These are phyloP conservation scores for Podaxis carcinomalis DNA, from an alignment of 768 basidiomycete species.

Conservation along the genomic window DNA sequence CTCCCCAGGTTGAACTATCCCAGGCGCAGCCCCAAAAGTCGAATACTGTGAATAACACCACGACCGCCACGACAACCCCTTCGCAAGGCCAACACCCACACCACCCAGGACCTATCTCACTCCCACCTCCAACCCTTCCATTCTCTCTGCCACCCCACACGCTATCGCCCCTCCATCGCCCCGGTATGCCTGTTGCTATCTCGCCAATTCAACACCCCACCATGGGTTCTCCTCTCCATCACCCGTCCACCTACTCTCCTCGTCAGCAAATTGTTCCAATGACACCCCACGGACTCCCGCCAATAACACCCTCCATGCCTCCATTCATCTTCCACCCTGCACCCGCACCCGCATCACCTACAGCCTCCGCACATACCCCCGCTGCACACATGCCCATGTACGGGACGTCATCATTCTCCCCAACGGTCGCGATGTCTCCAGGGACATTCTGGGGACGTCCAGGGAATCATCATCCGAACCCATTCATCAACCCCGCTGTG, in stretches of 20 bases:
- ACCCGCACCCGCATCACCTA: constrained; percentile 13
- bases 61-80: constrained; percentile 2
- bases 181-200: constrained; percentile 24
- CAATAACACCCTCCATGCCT: constrained; percentile 97
- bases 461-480: constrained; percentile 32
- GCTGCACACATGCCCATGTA: constrained; percentile 12
- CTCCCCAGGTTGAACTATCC: neutral
- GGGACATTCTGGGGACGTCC: constrained; percentile 71
- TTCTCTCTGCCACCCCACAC: constrained; percentile 22
- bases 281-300: constrained; percentile 80
- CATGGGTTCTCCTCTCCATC: constrained; percentile 24
- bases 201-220: constrained; percentile 37
- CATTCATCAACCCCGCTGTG: constrained; percentile 41
- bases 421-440: constrained; percentile 68
- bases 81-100: constrained; percentile 26
- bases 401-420: constrained; percentile 49
- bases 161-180: constrained; percentile 23
- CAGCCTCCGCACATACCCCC: constrained; percentile 8
- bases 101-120: constrained; percentile 68
- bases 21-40: constrained; percentile 11
- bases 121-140: constrained; percentile 51
- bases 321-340: constrained; percentile 78
- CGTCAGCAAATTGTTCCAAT: constrained; percentile 29
- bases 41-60: neutral
- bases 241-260: constrained; percentile 14